Evolutionary conservation across 2,329 filamentous ascomycete species (phyloP).

Genomic region (Blumeria hordei): DNA sequence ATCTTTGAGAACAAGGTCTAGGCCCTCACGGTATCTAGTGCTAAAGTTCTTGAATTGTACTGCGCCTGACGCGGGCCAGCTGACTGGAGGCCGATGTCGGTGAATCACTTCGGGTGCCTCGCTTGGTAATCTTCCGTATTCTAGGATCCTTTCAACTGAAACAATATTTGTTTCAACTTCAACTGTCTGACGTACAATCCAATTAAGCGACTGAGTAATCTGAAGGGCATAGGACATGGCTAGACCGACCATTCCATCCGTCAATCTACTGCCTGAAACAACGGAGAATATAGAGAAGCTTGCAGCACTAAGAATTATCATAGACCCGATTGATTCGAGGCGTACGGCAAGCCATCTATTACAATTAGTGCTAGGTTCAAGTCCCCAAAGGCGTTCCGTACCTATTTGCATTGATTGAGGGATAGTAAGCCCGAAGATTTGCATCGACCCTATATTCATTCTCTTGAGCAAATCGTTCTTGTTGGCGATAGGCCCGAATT

Average conservation of each 20-base stretch:
- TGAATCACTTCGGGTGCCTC: constrained; percentile 89
- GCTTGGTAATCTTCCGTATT: constrained; percentile 75
- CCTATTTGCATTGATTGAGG: constrained; percentile 57
- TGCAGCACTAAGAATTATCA: constrained; percentile 78
- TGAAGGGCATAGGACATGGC: constrained; percentile 94
- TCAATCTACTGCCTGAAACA: constrained; percentile 35
- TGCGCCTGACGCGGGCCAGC: constrained; percentile 76
- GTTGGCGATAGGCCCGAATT: constrained; percentile 82
- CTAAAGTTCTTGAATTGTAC: constrained; percentile 87
- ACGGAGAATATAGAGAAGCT: constrained; percentile 65
- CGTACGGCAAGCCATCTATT: constrained; percentile 82
- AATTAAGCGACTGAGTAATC: constrained; percentile 93
- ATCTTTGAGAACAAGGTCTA: constrained; percentile 84
- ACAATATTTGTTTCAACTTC: constrained; percentile 99
- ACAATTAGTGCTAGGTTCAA: constrained; percentile 3
- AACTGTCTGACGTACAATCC: constrained; percentile 95
- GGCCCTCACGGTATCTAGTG: constrained; percentile 68
- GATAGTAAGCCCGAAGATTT: constrained; percentile 84
- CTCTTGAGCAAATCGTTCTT: constrained; percentile 66
- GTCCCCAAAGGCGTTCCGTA: constrained; percentile 4
- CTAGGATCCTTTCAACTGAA: constrained; percentile 87
- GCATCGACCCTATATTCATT: constrained; percentile 96
- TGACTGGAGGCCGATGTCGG: constrained; percentile 61
- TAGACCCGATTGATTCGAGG: constrained; percentile 79
- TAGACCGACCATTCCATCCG: constrained; percentile 61